Evolutionary conservation across 495 filamentous ascomycete genomes (phyloP), one percentile per base, ranked within the genome.

Genomic region (Hyaloscypha variabilis): DNA sequence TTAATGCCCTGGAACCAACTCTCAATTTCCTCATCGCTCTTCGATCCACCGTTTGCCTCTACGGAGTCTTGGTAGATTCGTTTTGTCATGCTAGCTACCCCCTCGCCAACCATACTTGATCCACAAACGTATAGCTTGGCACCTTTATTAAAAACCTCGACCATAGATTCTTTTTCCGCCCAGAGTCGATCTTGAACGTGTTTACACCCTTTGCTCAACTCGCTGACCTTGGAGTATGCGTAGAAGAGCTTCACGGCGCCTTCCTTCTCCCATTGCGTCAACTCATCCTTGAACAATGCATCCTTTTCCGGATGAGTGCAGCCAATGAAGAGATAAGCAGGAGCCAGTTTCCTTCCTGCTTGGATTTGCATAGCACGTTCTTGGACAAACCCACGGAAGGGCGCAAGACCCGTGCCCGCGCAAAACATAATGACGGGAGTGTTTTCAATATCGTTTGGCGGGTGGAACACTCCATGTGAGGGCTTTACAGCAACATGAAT

Each of bases 101-200:
- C 84, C 67, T 87, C 83, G 4, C 85, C 88, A 0, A 93, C 79
- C 56, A 76, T 79, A 21, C 82, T 78, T 34, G 82, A 84, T 4
- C 90, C 90, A 74, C 90, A 92, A 5, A 92, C 83, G 70, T 85
- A 91, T 8, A 90, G 75, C 66, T 85, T 85, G 0, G 85, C 88
- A 0, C 87, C 88, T 23, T 79, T 46, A 0, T 82, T 76, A 77
- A 88, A 90, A 50, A 89, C 69, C 34, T 75, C 69, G 55, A 73
- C 68, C 36, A 90, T 60, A 24, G 88, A 83, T 8, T 78, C 78
- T 4, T 77, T 71, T 28, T 89, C 83, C 1, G 75, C 72, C 60
- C 78, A 79, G 69, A 92, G 74, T 10, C 83, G 73, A 46, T 92
- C 88, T 69, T 89, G 87, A 11, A 91, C 87, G 73, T 91, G 82